Evolutionary conservation across 805 yeast genomes (phyloP).

Genomic region (Blastobotrys terrestris): DNA sequence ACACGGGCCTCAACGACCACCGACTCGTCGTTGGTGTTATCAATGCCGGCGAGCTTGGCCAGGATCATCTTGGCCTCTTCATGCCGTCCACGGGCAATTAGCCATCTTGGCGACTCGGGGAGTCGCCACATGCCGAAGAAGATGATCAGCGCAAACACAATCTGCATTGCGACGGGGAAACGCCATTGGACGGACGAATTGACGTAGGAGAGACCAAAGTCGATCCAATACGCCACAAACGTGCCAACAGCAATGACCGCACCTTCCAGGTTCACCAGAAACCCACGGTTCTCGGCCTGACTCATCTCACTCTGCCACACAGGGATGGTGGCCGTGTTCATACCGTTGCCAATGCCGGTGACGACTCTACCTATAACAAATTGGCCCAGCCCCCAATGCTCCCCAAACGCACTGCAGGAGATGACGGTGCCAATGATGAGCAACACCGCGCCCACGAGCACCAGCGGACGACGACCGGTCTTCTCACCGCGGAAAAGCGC

Average conservation of each 20-base stretch:
- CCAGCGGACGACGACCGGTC: slow-evolving; percentile 60
- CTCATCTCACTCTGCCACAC: slow-evolving; percentile 78
- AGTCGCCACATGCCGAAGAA: slow-evolving; percentile 52
- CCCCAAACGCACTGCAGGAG: slow-evolving; percentile 42
- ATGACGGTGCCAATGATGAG: slow-evolving; percentile 56
- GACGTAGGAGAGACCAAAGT: slow-evolving; percentile 60
- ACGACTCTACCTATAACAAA: slow-evolving; percentile 68
- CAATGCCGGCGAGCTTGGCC: slow-evolving; percentile 35
- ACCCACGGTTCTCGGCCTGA: slow-evolving; percentile 60
- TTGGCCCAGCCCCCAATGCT: slow-evolving; percentile 47
- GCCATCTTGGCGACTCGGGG: slow-evolving; percentile 87
- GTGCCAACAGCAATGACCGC: slow-evolving; percentile 67
- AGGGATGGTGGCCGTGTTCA: slow-evolving; percentile 73
- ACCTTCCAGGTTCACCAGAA: slow-evolving; percentile 64
- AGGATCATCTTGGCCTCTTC: slow-evolving; percentile 43
- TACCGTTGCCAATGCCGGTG: slow-evolving; percentile 72
- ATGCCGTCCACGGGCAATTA: slow-evolving; percentile 59
- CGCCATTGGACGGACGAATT: slow-evolving; percentile 52
- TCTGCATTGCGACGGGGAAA: slow-evolving; percentile 71
- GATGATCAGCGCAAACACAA: slow-evolving; percentile 50
- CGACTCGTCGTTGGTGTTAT: slow-evolving; percentile 4
- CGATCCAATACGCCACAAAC: slow-evolving; percentile 55
- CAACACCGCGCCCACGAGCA: slow-evolving; percentile 49
- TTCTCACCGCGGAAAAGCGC: slow-evolving; percentile 58
- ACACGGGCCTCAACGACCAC: slow-evolving; percentile 16